Percentiles rank a stretch among this genome's conserved stretches.
Evolutionary conservation across 2,329 filamentous ascomycete genomes (phyloP).

Genomic region (Fusarium mexicanum): DNA sequence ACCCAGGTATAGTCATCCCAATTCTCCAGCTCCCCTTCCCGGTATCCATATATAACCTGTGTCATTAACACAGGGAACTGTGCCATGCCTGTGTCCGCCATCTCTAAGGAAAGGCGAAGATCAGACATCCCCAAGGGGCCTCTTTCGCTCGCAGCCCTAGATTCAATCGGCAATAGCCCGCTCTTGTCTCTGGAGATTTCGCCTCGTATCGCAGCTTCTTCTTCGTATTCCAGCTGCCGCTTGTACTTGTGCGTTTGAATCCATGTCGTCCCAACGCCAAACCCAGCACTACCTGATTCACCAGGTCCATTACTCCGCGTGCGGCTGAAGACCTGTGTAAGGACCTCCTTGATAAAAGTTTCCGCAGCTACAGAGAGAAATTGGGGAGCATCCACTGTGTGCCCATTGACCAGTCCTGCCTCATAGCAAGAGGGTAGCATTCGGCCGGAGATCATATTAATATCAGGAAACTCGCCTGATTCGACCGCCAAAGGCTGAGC

Average conservation of each 20-base stretch:
- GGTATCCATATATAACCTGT: constrained; percentile 74
- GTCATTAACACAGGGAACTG: constrained; percentile 81
- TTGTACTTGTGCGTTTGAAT: constrained; percentile 84
- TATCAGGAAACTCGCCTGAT: constrained; percentile 75
- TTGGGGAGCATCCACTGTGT: constrained; percentile 67
- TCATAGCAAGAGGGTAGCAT: constrained; percentile 78
- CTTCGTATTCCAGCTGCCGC: constrained; percentile 78
- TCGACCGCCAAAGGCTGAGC: constrained; percentile 71
- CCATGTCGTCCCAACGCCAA: constrained; percentile 73
- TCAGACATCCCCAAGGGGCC: constrained; percentile 81
- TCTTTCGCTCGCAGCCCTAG: constrained; percentile 77
- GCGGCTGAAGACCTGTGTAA: constrained; percentile 70
- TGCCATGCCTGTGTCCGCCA: constrained; percentile 79
- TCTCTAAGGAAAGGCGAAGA: constrained; percentile 76
- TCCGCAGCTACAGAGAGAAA: constrained; percentile 74
- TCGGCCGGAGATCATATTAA: constrained; percentile 68
- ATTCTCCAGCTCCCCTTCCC: constrained; percentile 79
- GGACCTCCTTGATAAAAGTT: constrained; percentile 72
- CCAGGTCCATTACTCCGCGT: constrained; percentile 73
- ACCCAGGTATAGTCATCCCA: constrained; percentile 69
- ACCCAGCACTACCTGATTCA: constrained; percentile 68
- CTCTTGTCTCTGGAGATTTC: constrained; percentile 78
- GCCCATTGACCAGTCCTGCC: constrained; percentile 67
- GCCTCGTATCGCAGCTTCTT: constrained; percentile 76
- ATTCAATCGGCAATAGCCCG: constrained; percentile 82